Conservation (phyloP, 306 rosid species). For the Prunus campanulata region DNA sequence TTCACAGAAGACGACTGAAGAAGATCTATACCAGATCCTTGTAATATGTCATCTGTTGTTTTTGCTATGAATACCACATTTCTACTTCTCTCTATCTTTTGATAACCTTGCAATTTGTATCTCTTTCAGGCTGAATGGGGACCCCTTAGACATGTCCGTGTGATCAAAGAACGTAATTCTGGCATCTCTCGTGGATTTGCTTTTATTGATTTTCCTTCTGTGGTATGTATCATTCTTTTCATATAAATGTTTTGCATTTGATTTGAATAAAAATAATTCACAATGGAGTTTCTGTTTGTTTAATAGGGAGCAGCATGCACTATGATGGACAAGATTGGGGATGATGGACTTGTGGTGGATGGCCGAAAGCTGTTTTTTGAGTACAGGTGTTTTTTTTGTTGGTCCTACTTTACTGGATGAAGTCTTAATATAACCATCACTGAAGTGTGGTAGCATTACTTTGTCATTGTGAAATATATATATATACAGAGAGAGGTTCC, state of each 20-base stretch:
- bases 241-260: slow-evolving; percentile 13
- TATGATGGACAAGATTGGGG: slow-evolving; percentile 93
- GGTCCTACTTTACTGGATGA: background rate
- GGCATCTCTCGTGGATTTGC: slow-evolving; percentile 98
- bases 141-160: slow-evolving; percentile 96
- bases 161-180: slow-evolving; percentile 92
- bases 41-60: slow-evolving; percentile 45
- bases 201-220: slow-evolving; percentile 93
- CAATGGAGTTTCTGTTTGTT: slow-evolving; percentile 28
- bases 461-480: too few species aligned
- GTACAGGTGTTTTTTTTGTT: slow-evolving; percentile 54
- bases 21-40: slow-evolving; percentile 94
- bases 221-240: slow-evolving; percentile 49
- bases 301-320: slow-evolving; percentile 77
- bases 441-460: background rate
- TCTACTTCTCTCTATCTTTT: slow-evolving; percentile 8
- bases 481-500: too few species aligned
- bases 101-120: slow-evolving; percentile 16
- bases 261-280: slow-evolving; percentile 24
- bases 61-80: slow-evolving; percentile 22
- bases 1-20: slow-evolving; percentile 90
- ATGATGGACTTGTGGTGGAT: slow-evolving; percentile 81
- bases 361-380: slow-evolving; percentile 88
- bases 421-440: background rate
- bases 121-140: slow-evolving; percentile 91